These are phyloP conservation scores for Calonectria fujianensis DNA, from an alignment of 2,329 filamentous ascomycete species.

Conservation along the genomic window DNA sequence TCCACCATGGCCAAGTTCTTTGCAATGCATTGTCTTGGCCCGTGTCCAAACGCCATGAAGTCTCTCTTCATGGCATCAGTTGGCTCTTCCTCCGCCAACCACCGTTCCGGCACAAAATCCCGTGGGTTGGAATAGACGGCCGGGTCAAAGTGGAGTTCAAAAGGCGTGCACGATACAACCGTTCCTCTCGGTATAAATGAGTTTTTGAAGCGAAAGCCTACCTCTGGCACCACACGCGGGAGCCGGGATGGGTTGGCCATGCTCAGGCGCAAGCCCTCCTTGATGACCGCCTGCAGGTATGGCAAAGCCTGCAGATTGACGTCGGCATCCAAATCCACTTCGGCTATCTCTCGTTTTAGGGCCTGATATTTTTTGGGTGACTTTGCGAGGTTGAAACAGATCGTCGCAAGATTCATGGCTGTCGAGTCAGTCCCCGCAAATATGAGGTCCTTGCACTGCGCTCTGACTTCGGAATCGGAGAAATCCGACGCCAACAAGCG, in stretches of 20 bases:
- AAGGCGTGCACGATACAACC: constrained; percentile 66
- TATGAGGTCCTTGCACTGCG: constrained; percentile 71
- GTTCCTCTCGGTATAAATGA: constrained; percentile 65
- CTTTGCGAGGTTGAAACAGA: constrained; percentile 66
- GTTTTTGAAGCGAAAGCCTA: constrained; percentile 54
- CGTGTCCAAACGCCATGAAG: constrained; percentile 70
- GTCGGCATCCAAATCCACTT: constrained; percentile 1
- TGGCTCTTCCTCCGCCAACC: constrained; percentile 53
- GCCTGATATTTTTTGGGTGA: constrained; percentile 59
- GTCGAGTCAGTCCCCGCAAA: constrained; percentile 74
- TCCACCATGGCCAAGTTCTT: constrained; percentile 68
- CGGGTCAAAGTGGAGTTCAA: constrained; percentile 67
- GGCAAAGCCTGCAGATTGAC: constrained; percentile 60
- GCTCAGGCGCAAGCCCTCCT: constrained; percentile 69
- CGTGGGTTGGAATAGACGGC: constrained; percentile 64
- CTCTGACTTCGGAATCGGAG: constrained; percentile 61
- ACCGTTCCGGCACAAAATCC: constrained; percentile 68
- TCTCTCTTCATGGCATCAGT: constrained; percentile 54
- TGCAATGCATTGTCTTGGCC: constrained; percentile 69
- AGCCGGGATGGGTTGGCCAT: constrained; percentile 71
- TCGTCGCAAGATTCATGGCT: constrained; percentile 69
- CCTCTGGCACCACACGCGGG: constrained; percentile 66
- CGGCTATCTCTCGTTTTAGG: constrained; percentile 16
- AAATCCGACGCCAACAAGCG: constrained; percentile 14
- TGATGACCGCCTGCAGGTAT: constrained; percentile 67